Base-by-base conservation (phyloP, 352 stramenopile genomes). In the Phytopythium vexans region DNA sequence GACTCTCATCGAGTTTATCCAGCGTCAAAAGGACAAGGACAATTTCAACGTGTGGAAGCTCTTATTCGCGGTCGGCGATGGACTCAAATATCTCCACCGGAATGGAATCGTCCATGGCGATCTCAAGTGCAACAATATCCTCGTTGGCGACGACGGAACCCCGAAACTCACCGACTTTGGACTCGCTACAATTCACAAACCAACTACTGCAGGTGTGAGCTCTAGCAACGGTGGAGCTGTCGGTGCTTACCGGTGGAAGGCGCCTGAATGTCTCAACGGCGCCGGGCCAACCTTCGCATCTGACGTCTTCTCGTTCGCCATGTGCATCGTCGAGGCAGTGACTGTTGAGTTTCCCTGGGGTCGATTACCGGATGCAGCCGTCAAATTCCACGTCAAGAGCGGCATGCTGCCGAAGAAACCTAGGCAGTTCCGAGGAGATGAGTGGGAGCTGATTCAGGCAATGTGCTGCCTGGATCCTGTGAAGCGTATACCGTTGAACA, bases 391-490 rank as follows among this genome's bases (percentile, higher is more conserved):
- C 6, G 63, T 67, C 41, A 62, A 41, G 0, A 48, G 39, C 46
- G 63, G 63, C 41, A 56, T 56, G 43, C 48, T 71, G 16, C 63
- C 54, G 15, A 33, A 52, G 45, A 49, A 54, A 0, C 54, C 59
- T 4, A 27, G 51, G 8, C 10, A 3, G 14, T 68, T 71, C 21
- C 59, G 54, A 33, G 52, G 59, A 15, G 59, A 65, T 38, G 54
- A 65, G 21, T 71, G 63, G 63, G 54, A 61, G 59, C 54, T 68
- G 12, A 52, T 72, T 39, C 45, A 39, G 33, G 41, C 52, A 6
- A 70, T 67, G 63, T 70, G 63, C 38, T 52, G 54, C 46, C 57
- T 56, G 34, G 37, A 68, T 7, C 58, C 63, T 41, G 42, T n/a
- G 15, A 41, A 64, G 11, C 63, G 63, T 42, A 39, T 71, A 43